phyloP scores from a whole-genome alignment of 2,329 filamentous ascomycete genomes.

The Exophiala viscosa region DNA sequence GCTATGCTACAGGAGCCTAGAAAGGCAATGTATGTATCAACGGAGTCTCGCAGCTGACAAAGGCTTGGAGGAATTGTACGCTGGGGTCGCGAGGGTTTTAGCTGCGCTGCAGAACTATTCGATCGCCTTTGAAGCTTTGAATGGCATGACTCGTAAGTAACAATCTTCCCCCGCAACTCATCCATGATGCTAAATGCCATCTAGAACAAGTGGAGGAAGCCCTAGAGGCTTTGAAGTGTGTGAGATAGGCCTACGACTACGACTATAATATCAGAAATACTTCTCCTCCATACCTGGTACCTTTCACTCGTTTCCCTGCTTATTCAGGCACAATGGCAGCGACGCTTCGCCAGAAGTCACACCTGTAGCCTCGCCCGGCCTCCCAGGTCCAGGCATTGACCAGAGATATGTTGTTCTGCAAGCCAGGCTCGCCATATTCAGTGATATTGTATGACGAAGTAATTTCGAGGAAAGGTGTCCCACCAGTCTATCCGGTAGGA shows the following conservation, averaged over 20 bases:
- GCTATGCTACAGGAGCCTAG: constrained; percentile 8
- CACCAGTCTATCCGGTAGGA: constrained; percentile 38
- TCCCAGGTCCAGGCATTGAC: constrained; percentile 48
- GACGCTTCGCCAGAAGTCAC: constrained; percentile 43
- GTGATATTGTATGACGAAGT: constrained; percentile 27
- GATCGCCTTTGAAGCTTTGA: constrained; percentile 11
- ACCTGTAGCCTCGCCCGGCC: constrained; percentile 45
- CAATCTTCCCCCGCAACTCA: neutral
- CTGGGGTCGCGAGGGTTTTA: constrained; percentile 5
- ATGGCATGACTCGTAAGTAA: constrained; percentile 9
- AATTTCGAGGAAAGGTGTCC: constrained; percentile 25
- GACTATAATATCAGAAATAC: too few relatives aligned
- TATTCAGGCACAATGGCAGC: constrained; percentile 22
- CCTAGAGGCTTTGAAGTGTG: constrained; percentile 4
- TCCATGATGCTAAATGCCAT: neutral
- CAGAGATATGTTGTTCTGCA: constrained; percentile 41
- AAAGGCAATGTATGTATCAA: constrained; percentile 1
- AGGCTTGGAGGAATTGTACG: constrained; percentile 9
- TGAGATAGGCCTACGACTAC: neutral
- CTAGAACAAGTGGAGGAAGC: constrained; percentile 8
- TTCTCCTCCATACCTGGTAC: too few relatives aligned
- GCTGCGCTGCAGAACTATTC: constrained; percentile 8
- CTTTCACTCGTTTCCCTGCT: neutral
- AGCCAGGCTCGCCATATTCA: constrained; percentile 32
- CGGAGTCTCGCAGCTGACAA: neutral